Conservation (phyloP, 768 basidiomycete genomes). For the Chalciporus chontae region DNA sequence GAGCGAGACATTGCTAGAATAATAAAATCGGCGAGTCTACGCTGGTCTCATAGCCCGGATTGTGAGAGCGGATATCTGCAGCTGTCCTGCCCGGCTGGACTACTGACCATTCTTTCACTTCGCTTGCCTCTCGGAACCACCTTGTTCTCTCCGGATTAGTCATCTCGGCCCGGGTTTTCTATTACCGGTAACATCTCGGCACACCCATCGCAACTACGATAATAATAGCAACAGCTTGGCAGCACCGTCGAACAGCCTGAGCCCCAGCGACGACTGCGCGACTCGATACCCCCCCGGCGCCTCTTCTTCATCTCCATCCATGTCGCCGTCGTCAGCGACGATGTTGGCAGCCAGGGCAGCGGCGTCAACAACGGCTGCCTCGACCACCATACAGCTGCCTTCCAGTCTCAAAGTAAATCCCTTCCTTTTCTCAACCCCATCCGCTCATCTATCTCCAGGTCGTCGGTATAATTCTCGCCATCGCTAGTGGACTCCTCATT, state of each 20-base stretch:
- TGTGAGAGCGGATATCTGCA: not conserved
- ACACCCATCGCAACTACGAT: constrained; percentile 12
- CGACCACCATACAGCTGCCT: constrained; percentile 32
- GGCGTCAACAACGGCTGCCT: constrained; percentile 38
- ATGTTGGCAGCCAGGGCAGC: constrained; percentile 22
- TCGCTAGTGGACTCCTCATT: constrained; percentile 82
- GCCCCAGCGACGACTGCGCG: constrained; percentile 1
- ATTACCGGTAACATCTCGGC: constrained; percentile 10
- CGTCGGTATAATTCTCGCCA: constrained; percentile 74
- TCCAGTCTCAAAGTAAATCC: constrained; percentile 51
- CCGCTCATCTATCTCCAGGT: constrained; percentile 39
- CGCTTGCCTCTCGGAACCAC: no score
- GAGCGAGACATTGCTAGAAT: constrained; percentile 13
- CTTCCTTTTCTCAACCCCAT: not conserved
- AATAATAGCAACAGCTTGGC: no score
- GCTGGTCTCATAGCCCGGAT: not conserved
- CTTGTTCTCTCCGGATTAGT: no score
- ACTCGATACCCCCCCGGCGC: not conserved
- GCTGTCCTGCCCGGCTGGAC: not conserved
- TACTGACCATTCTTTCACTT: no score
- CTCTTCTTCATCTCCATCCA: constrained; percentile 4
- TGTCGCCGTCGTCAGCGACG: constrained; percentile 31
- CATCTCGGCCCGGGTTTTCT: constrained; percentile 2
- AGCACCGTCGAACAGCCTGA: no score
- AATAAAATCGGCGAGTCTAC: no score